phyloP scores from a whole-genome alignment of 1,139 yeast species.

The Yamadazyma trypodendri region DNA sequence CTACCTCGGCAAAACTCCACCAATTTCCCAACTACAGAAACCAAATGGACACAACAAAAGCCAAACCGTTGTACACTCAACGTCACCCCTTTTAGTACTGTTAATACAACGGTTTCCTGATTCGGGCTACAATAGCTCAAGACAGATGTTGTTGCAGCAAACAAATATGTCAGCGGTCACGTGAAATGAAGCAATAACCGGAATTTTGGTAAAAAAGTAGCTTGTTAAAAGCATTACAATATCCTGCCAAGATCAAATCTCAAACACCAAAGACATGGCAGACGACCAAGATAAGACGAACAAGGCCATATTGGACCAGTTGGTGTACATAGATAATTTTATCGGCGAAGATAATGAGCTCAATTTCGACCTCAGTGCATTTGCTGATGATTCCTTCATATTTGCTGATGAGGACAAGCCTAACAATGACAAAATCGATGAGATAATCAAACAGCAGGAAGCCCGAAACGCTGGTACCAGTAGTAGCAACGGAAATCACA shows the following conservation, averaged over 20 bases:
- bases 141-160: no score
- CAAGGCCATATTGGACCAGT: slow-evolving; percentile 64
- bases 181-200: slow-evolving; percentile 8
- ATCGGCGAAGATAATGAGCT: slow-evolving; percentile 67
- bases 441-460: slow-evolving; percentile 2
- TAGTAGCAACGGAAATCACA: background rate
- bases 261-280: slow-evolving; percentile 1
- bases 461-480: background rate
- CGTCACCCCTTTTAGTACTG: no score
- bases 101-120: no score
- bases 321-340: slow-evolving; percentile 74
- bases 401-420: slow-evolving; percentile 80
- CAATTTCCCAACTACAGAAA: no score
- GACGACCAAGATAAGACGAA: slow-evolving; percentile 19
- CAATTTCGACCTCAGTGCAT: slow-evolving; percentile 72
- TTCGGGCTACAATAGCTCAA: no score
- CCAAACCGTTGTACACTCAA: no score
- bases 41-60: no score
- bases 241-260: background rate
- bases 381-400: slow-evolving; percentile 74
- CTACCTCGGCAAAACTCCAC: no score
- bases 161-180: slow-evolving; percentile 4
- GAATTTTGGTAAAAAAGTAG: background rate
- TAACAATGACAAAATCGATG: slow-evolving; percentile 21
- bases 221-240: background rate